A percentile compares a stretch with the other conserved stretches of the same genome.
These are phyloP conservation scores for Prunus armeniaca DNA, from an alignment of 306 rosid species.

Conservation along the genomic window DNA sequence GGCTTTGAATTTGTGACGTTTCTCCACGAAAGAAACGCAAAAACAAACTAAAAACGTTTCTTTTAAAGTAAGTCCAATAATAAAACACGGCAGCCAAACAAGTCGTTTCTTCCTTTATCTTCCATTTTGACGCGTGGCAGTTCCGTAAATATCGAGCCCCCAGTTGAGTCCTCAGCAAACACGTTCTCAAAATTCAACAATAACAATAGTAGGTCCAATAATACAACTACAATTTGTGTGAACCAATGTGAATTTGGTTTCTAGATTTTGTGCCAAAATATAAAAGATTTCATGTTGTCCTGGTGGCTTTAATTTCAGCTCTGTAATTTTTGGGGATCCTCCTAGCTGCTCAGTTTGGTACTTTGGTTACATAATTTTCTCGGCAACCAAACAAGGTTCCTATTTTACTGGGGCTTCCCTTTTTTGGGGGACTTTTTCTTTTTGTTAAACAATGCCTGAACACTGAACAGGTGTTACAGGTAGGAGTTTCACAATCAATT, in stretches of 20 bases:
- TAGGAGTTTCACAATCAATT: neutral
- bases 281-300: neutral
- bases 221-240: too few relatives aligned
- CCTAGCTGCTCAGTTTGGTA: neutral
- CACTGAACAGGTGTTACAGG: neutral
- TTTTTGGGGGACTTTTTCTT: conserved; percentile 4
- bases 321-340: neutral
- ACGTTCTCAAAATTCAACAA: neutral
- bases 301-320: neutral
- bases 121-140: neutral
- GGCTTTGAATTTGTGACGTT: neutral
- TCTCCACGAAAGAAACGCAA: neutral
- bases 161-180: neutral
- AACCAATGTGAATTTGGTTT: neutral
- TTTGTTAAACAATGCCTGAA: neutral
- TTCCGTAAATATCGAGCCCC: neutral
- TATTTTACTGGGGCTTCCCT: neutral
- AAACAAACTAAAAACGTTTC: neutral
- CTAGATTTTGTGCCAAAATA: neutral
- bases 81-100: neutral
- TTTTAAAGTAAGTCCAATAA: too few relatives aligned
- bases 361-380: neutral
- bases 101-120: neutral
- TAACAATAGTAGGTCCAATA: too few relatives aligned
- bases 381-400: neutral